Base-by-base conservation (phyloP, 495 filamentous ascomycete species). In the Tuber magnatum region DNA sequence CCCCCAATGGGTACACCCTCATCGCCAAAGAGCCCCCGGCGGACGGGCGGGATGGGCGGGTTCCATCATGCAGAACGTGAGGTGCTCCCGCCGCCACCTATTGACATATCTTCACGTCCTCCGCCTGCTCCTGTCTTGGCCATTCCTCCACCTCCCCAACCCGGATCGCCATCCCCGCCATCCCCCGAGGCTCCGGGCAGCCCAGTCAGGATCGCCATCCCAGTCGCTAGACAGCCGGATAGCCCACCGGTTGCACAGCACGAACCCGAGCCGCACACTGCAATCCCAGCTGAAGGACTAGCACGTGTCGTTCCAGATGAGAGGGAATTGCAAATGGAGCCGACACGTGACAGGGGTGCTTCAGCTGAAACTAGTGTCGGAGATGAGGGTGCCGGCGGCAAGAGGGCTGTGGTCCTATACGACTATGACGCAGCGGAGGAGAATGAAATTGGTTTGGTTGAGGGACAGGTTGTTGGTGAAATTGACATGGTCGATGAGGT, bases 401-500 rank as follows among this genome's bases (percentile, higher is more conserved):
- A 89, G 78, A 89, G 88, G 42, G 95, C 95, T 5, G 73, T 97
- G 44, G 87, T 94, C 69, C 91, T 96, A 76, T 99, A 93, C 83
- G 96, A 99, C 81, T 99, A 99, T 79, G 94, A 97, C 76, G 97
- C 94, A 82, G 93, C 92, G 4, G 95, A 99, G 84, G 93, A 97
- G 74, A 99, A 99, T 82, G 95, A 99, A 83, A 86, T 98, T 68
- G 92, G 97, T 74, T 86, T 99, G 6, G 86, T 86, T n/a, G 95
- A 99, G 84, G 93, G 94, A 28, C 93, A 97, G 74, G 89, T 90
- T 79, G 91, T 99, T 48, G 94, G 90, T n/a, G 90, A 97, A 77
- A 97, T 99, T 81, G 93, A 99, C 69, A 96, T 97, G 93, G 93
- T 99, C 2, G 96, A 99, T 77, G 88, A 89, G 3, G 81, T 82